Conservation (phyloP, 345 rosid species). For the Bruguiera parviflora region DNA sequence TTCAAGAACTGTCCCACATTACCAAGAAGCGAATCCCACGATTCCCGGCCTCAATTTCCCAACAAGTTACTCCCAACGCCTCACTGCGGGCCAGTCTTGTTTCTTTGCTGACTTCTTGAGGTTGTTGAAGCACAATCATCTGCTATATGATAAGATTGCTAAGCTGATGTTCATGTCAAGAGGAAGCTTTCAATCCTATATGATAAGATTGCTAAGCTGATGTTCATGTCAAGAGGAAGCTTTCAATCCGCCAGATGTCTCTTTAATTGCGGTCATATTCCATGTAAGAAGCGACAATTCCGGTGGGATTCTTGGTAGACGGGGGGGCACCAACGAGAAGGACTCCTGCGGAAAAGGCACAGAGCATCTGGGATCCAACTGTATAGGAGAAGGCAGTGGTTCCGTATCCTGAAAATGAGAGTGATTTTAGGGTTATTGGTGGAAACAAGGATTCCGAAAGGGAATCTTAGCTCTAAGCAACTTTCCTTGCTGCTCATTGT, state of each 20-base stretch:
- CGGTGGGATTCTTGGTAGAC: constrained; percentile 63
- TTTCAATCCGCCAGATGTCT: constrained; percentile 51
- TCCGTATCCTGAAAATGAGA: too few relatives aligned
- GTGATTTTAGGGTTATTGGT: too few relatives aligned
- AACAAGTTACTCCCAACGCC: constrained; percentile 29
- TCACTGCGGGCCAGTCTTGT: too few relatives aligned
- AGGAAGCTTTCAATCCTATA: too few relatives aligned
- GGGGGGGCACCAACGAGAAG: constrained; percentile 71
- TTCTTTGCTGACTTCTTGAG: constrained; percentile 26
- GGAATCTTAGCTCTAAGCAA: too few relatives aligned
- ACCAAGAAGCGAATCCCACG: constrained; percentile 52
- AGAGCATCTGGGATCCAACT: too few relatives aligned
- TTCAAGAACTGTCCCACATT: constrained; percentile 54
- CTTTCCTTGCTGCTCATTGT: too few relatives aligned
- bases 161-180: constrained; percentile 66
- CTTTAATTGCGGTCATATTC: constrained; percentile 55
- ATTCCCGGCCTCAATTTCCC: constrained; percentile 62
- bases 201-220: constrained; percentile 67
- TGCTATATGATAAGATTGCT: constrained; percentile 68
- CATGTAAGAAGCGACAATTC: constrained; percentile 60
- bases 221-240: constrained; percentile 65
- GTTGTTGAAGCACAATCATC: constrained; percentile 85
- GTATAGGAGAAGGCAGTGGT: too few relatives aligned
- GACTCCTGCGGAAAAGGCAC: constrained; percentile 19
- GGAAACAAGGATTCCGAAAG: too few relatives aligned